These are phyloP conservation scores for Xerocomellus chrysenteron DNA, from an alignment of 768 basidiomycete genomes.

Conservation along the genomic window DNA sequence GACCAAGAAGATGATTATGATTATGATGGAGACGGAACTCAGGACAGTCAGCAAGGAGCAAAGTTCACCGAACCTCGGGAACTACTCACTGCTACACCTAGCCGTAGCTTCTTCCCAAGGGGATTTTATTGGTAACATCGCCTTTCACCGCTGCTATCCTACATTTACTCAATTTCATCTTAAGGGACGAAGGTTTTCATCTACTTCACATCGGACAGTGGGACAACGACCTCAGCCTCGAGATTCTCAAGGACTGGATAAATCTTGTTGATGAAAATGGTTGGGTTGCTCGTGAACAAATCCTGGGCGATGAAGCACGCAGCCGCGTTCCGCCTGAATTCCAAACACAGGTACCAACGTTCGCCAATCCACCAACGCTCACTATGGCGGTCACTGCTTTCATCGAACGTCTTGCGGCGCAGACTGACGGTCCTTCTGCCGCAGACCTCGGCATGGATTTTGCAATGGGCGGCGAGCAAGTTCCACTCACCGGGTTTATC, in stretches of 20 bases:
- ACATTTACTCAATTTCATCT: constrained; percentile 1
- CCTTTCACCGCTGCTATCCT: not conserved
- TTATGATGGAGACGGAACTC: constrained; percentile 38
- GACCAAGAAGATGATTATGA: constrained; percentile 63
- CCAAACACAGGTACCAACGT: constrained; percentile 88
- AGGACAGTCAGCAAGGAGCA: constrained; percentile 49
- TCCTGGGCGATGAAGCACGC: constrained; percentile 93
- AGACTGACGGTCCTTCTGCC: constrained; percentile 47
- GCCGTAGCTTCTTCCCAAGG: constrained; percentile 94
- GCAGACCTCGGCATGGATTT: constrained; percentile 67
- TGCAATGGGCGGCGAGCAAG: constrained; percentile 51
- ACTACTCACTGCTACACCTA: constrained; percentile 89
- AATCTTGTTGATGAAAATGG: constrained; percentile 89
- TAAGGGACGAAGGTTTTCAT: constrained; percentile 97
- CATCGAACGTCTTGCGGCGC: constrained; percentile 66
- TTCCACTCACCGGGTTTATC: constrained; percentile 39
- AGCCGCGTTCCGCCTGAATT: constrained; percentile 93
- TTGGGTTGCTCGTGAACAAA: constrained; percentile 96
- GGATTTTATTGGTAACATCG: constrained; percentile 91
- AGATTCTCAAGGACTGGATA: constrained; percentile 90
- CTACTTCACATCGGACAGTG: constrained; percentile 86
- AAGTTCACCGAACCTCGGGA: constrained; percentile 70
- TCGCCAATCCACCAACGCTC: constrained; percentile 94
- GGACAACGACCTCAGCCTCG: constrained; percentile 90
- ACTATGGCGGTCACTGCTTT: constrained; percentile 92